Evolutionary conservation across 768 basidiomycete genomes (phyloP).

Genomic region (Trametes cinnabarina): DNA sequence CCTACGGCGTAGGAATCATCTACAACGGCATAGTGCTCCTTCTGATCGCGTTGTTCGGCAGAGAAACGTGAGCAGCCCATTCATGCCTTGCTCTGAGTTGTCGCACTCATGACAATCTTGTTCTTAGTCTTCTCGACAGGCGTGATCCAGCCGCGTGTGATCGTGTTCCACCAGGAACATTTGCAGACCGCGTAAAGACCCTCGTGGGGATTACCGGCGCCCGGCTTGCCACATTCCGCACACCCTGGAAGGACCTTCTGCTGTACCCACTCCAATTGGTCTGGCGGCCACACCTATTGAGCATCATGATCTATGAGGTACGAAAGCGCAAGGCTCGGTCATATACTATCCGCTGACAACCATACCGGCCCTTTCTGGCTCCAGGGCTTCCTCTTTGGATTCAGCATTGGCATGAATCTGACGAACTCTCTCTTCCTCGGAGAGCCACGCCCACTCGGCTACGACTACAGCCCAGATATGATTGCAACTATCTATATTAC

Average conservation of each 20-base stretch:
- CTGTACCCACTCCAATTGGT: constrained; percentile 44
- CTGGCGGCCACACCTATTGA: too few relatives aligned
- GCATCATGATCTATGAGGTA: too few relatives aligned
- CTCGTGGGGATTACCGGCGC: constrained; percentile 59
- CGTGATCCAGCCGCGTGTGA: too few relatives aligned
- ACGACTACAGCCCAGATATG: constrained; percentile 44
- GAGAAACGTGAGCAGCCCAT: constrained; percentile 53
- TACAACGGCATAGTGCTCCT: constrained; percentile 53
- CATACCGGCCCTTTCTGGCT: constrained; percentile 57
- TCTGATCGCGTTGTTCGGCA: constrained; percentile 56
- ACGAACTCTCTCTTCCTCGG: constrained; percentile 66
- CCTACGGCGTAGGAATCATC: constrained; percentile 62
- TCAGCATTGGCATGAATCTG: constrained; percentile 60
- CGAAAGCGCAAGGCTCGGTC: too few relatives aligned
- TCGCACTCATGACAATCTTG: too few relatives aligned
- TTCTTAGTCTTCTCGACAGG: too few relatives aligned
- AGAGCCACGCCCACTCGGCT: constrained; percentile 50
- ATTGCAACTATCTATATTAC: constrained; percentile 54
- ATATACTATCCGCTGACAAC: constrained; percentile 28
- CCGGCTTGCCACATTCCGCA: constrained; percentile 53
- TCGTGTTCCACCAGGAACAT: constrained; percentile 12
- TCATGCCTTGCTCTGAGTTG: too few relatives aligned
- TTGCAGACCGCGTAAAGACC: constrained; percentile 54
- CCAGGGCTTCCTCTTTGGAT: constrained; percentile 58
- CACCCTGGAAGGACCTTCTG: constrained; percentile 46